Evolutionary conservation across 2,329 filamentous ascomycete species (phyloP), one percentile per base, ranked within the genome.

Genomic region (Aspergillus cejpii): DNA sequence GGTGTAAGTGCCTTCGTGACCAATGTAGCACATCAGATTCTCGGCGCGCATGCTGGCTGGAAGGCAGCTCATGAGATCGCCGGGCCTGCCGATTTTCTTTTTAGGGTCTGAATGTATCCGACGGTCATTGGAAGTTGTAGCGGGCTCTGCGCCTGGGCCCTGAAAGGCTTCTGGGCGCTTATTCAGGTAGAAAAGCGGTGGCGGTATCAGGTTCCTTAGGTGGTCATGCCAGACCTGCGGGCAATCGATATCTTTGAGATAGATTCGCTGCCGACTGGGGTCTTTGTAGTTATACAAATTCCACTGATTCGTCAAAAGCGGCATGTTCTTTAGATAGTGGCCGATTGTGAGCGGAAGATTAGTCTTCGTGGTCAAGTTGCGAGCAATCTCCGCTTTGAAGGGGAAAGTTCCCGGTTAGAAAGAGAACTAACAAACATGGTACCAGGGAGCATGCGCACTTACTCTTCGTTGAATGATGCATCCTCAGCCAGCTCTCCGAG

Each of bases 1-100:
- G 0, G 92, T 98, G 61, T 91, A 97, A 1, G 92, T 98, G 5
- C 92, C 92, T 70, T 98, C 92, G 58, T 97, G 91, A 0, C 92
- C 92, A 57, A 97, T 84, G 59, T 98, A 98, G 64, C 91, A 97
- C 92, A 96, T 96, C 55, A 98, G 75, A 52, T 98, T 98, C 61
- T 95, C 83, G 0, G 92, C 92, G 39, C 89, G 84, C 87, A 96
- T 96, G 33, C 84, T 80, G 34, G 77, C 71, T 0, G 89, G 88
- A 3, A 98, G 75, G 57, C 85, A 90, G 63, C 89, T 94, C 92
- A 98, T 98, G 26, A 98, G 70, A 61, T 98, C 92, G 5, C 91
- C 91, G 1, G 89, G 84, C 37, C 82, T 79, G 2, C 84, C 85
- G 39, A 83, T 76, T 0, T 76, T 76, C n/a, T 67, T 73, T 34